Evolutionary conservation across 2,329 filamentous ascomycete species (phyloP), one percentile per base, ranked within the genome.

Genomic region (Sarocladiaceae sp.): DNA sequence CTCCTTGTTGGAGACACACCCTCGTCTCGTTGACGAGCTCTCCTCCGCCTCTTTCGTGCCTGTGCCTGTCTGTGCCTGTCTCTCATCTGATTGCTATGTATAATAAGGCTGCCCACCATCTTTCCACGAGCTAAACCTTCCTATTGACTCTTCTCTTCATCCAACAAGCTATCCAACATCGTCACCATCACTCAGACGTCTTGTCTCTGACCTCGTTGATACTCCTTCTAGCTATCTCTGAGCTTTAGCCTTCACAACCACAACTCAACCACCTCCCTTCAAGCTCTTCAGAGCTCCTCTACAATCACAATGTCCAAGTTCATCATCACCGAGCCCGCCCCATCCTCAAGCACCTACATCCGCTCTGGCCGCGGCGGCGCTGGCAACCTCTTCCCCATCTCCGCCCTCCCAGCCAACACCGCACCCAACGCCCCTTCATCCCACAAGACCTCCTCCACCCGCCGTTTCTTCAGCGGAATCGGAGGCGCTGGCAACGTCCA

Each of bases 401-500:
- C 66, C 18, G 52, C 66, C 13, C 60, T 67, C 3, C 61, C 76
- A 56, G 66, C 81, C 62, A 75, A 75, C 63, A 63, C 76, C 46
- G 71, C 74, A 36, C 63, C 74, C 54, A 63, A 64, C 7, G 54
- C 60, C 39, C 54, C 66, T 33, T 69, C 75, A n/a, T n/a, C n/a
- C n/a, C n/a, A n/a, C 48, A 69, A 73, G 46, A 6, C 44, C 10
- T 50, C 47, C n/a, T 50, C 47, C 13, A 69, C 72, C 39, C 66
- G 72, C 54, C 75, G 77, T 70, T 86, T 86, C 75, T 79, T 83
- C 71, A 78, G 78, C 11, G 84, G 84, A 60, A 82, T 84, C 53
- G 84, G 84, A 59, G 84, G 84, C 53, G 83, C 83, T 2, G 84
- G 84, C 62, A 88, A 87, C 71, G 63, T 57, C 60, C 80, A 81